Evolutionary conservation across 2,329 filamentous ascomycete genomes (phyloP).

Genomic region (Ustilaginoidea virens): DNA sequence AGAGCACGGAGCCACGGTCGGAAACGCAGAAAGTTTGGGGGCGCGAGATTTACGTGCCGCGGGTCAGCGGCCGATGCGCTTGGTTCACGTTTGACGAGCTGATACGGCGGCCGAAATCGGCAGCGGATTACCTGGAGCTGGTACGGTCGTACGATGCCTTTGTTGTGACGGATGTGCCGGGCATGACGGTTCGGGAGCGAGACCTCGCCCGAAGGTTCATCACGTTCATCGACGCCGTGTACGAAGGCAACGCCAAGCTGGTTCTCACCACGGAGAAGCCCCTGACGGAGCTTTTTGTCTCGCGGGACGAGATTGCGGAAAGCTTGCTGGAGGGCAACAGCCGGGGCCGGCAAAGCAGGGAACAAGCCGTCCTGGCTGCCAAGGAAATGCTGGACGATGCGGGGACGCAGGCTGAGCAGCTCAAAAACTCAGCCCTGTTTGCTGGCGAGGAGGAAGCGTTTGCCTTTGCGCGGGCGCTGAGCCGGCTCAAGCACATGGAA

Average conservation of each 20-base stretch:
- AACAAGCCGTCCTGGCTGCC: constrained; percentile 13
- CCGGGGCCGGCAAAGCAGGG: constrained; percentile 12
- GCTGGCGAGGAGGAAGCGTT: constrained; percentile 93
- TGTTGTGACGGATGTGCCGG: constrained; percentile 78
- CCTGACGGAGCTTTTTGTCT: constrained; percentile 73
- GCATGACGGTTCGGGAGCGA: constrained; percentile 74
- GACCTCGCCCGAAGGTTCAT: constrained; percentile 90
- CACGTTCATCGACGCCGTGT: constrained; percentile 93
- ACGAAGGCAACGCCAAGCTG: constrained; percentile 84
- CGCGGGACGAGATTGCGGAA: constrained; percentile 50
- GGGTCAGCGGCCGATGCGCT: constrained; percentile 74
- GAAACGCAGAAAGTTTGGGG: constrained; percentile 85
- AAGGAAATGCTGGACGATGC: constrained; percentile 78
- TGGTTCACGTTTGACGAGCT: constrained; percentile 89
- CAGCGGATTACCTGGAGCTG: constrained; percentile 89
- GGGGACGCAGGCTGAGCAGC: constrained; percentile 65
- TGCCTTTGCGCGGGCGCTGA: constrained; percentile 82
- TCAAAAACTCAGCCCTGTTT: constrained; percentile 80
- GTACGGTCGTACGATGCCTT: constrained; percentile 85
- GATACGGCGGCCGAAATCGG: constrained; percentile 75
- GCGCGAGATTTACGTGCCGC: constrained; percentile 72
- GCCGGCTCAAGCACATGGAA: constrained; percentile 79
- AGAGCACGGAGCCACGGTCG: constrained; percentile 57
- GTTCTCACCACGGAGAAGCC: constrained; percentile 84
- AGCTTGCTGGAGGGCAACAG: constrained; percentile 33